Percentiles rank a stretch among this genome's conserved stretches.
These are phyloP conservation scores for Vinca major DNA, from an alignment of 305 asterid species.

Conservation along the genomic window DNA sequence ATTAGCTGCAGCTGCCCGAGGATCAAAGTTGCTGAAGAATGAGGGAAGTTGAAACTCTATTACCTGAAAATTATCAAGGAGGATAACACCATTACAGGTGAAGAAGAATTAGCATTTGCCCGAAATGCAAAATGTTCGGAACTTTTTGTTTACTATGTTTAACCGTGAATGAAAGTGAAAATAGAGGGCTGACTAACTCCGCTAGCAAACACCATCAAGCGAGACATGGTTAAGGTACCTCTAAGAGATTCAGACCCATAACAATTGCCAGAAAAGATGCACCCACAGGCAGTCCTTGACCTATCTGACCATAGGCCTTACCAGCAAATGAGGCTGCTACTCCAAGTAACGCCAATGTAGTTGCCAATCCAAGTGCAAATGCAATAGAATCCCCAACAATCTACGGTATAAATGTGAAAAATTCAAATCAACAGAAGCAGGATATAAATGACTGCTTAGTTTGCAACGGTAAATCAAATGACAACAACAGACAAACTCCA, in stretches of 20 bases:
- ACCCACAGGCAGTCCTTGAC: constrained; percentile 88
- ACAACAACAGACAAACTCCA: neutral
- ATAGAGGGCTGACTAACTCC: neutral
- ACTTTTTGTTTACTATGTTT: neutral
- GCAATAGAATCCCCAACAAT: constrained; percentile 75
- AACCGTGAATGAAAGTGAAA: neutral
- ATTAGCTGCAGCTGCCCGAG: constrained; percentile 84
- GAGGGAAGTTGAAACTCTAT: constrained; percentile 89
- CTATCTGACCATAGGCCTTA: constrained; percentile 94
- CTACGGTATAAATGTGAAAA: constrained; percentile 24
- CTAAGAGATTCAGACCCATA: constrained; percentile 90
- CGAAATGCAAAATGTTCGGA: neutral
- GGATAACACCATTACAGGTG: neutral
- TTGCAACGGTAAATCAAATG: neutral
- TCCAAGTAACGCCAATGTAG: constrained; percentile 85
- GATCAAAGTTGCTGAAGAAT: constrained; percentile 81
- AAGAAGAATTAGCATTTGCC: constrained; percentile 5
- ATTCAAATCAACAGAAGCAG: neutral
- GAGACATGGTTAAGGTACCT: constrained; percentile 34
- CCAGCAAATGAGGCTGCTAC: constrained; percentile 96
- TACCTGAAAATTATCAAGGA: constrained; percentile 40
- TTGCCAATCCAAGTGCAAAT: constrained; percentile 92
- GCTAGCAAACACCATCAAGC: neutral
- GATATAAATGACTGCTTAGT: neutral
- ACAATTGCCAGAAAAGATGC: constrained; percentile 74